Evolutionary conservation across 768 basidiomycete genomes (phyloP), one percentile per base, ranked within the genome.

Genomic region (Leccinum imitatum): DNA sequence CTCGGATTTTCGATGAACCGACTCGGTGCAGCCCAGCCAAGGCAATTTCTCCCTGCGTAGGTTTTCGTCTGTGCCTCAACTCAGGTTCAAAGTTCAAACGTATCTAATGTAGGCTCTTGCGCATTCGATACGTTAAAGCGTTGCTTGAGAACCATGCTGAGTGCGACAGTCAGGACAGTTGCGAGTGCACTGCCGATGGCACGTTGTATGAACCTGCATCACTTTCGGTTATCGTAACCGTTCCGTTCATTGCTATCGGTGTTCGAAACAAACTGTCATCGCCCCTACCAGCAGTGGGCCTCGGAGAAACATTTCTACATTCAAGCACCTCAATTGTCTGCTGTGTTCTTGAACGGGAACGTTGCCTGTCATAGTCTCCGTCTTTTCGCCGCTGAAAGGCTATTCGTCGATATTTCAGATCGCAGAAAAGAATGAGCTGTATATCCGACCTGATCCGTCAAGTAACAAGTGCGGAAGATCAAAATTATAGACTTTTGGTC

Each of bases 371-470:
- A 33, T 50, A 50, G 23, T 59, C 37, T 17, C 51, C 51, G 47
- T 51, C 52, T 31, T 39, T 25, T 48, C 21, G 47, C 21, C 47
- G 47, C 47, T 23, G 21, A 62, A 59, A 44, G 11, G 25, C 5
- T 37, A 50, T 50, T 47, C 35, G 30, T 48, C 35, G 31, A 56
- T 13, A 15, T 37, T 25, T 50, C 41, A 21, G 14, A 1, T 3
- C 48, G 50, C 46, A 41, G 53, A n/a, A 35, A 9, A 23, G 33
- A 53, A 46, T 11, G 44, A 70, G 63, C 67, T 70, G 67, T 69
- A 70, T 63, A 23, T 57, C 50, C 52, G 31, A 50, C 31, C 33
- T 54, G 54, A 60, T 64, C 68, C 57, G 60, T 37, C 21, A 23
- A 23, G 50, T 19, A 4, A 6, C 44, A 50, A 52, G 55, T 15